Percentiles rank a stretch among this genome's conserved stretches.
These are phyloP conservation scores for Bolboschoenoplectus hybrid DNA, from an alignment of 202 grass and related monocot genomes.

Conservation along the genomic window DNA sequence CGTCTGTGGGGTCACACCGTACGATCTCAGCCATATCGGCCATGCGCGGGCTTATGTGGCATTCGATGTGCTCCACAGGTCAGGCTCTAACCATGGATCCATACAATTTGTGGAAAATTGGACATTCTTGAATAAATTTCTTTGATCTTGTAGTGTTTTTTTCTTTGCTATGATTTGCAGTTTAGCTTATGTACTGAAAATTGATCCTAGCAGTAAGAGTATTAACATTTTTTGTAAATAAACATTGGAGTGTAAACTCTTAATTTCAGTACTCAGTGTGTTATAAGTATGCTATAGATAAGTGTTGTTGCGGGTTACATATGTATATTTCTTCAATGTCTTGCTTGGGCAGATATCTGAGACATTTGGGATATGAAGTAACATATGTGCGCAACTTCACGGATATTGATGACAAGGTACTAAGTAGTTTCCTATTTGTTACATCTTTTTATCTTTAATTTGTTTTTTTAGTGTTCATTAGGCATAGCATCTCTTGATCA, in stretches of 20 bases:
- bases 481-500: not conserved
- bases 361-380: conserved; percentile 83
- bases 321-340: not conserved
- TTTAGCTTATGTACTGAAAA: not conserved
- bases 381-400: conserved; percentile 89
- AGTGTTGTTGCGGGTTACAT: conserved; percentile 4
- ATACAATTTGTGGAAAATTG: not conserved
- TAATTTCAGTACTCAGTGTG: not conserved
- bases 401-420: conserved; percentile 94
- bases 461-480: not conserved
- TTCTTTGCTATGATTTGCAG: not conserved
- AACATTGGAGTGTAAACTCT: not conserved
- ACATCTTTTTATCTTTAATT: not conserved
- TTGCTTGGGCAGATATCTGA: conserved; percentile 57
- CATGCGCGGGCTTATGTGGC: conserved; percentile 82
- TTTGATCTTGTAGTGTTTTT: not conserved
- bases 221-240: not conserved
- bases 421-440: not conserved
- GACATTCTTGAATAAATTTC: not conserved
- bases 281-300: conserved; percentile 19
- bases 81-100: not conserved
- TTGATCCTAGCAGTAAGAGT: not conserved
- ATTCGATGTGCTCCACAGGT: conserved; percentile 91
- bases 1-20: conserved; percentile 88
- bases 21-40: conserved; percentile 90